A percentile compares a stretch with the other conserved stretches of the same genome.
Conservation (phyloP, 1,139 yeast genomes). For the Pneumocystis carinii region DNA sequence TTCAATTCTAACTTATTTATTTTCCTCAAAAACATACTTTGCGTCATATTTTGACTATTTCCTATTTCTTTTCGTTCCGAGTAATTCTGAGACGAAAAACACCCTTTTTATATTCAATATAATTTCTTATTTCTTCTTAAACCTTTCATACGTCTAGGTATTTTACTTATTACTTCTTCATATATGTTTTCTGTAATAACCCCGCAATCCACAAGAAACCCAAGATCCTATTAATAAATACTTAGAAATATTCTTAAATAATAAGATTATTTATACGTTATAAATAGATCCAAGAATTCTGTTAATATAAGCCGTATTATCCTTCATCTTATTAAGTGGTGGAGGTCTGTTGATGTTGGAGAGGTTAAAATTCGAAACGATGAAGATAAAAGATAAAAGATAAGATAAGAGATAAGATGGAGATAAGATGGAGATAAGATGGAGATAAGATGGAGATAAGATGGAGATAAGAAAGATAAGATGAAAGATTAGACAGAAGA, state of each 20-base stretch:
- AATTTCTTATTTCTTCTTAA: conserved; percentile 17
- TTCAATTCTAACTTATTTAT: background rate
- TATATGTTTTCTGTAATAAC: conserved; percentile 50
- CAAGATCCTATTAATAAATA: conserved; percentile 38
- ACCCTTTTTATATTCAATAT: conserved; percentile 15
- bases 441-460: too few relatives aligned
- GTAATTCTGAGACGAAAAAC: conserved; percentile 21
- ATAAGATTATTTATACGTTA: background rate
- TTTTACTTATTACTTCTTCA: conserved; percentile 34
- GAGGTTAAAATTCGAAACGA: too few relatives aligned
- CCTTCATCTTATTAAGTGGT: background rate
- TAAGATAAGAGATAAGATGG: too few relatives aligned
- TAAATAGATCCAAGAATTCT: background rate
- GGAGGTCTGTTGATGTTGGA: background rate
- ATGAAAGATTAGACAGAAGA: too few relatives aligned
- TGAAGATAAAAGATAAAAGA: too few relatives aligned
- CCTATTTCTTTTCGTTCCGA: conserved; percentile 22
- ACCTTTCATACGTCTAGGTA: conserved; percentile 33
- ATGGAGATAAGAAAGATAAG: too few relatives aligned
- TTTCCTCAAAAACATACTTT: background rate
- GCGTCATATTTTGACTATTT: background rate
- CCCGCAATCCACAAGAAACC: conserved; percentile 61
- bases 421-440: too few relatives aligned
- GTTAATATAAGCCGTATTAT: background rate
- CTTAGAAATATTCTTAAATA: background rate